phyloP scores from a whole-genome alignment of 2,329 filamentous ascomycete species.

The Beauveria australis region DNA sequence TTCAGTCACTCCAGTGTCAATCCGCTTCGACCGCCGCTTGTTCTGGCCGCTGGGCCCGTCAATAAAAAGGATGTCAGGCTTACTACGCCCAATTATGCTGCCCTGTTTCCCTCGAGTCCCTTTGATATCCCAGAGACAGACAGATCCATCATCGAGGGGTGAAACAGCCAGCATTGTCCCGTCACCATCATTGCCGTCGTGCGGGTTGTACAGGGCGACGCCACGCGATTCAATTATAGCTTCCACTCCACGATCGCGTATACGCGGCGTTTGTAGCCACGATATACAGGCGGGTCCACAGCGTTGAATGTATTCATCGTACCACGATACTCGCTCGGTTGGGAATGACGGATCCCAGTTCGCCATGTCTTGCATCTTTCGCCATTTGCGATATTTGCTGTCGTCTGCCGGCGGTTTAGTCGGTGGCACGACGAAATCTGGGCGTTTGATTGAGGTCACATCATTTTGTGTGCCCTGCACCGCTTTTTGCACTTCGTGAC shows the following conservation, averaged over 20 bases:
- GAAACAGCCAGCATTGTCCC: conserved; percentile 54
- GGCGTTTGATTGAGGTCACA: conserved; percentile 2
- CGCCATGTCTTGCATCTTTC: conserved; percentile 47
- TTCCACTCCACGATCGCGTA: conserved; percentile 31
- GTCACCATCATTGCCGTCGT: conserved; percentile 37
- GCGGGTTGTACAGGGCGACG: conserved; percentile 55
- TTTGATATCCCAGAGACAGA: conserved; percentile 78
- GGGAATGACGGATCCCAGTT: conserved; percentile 80
- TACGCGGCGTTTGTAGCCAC: conserved; percentile 63
- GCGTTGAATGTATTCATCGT: conserved; percentile 79
- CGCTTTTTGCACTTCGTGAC: not conserved
- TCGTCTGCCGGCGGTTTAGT: conserved; percentile 20
- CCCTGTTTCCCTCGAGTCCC: conserved; percentile 48
- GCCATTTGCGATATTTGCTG: conserved; percentile 16
- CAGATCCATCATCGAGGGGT: conserved; percentile 76
- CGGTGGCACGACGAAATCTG: conserved; percentile 28
- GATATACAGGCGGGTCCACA: conserved; percentile 64
- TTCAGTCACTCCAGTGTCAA: conserved; percentile 68
- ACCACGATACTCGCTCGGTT: conserved; percentile 69
- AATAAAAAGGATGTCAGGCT: conserved; percentile 58
- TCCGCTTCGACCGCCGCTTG: conserved; percentile 49
- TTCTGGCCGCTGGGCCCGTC: conserved; percentile 38
- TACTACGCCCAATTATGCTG: conserved; percentile 57
- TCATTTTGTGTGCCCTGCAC: not conserved
- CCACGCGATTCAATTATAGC: conserved; percentile 62